Percentiles rank a stretch among this genome's conserved stretches.
Conservation (phyloP, 768 basidiomycete genomes). For the Amanita polypyramis region DNA sequence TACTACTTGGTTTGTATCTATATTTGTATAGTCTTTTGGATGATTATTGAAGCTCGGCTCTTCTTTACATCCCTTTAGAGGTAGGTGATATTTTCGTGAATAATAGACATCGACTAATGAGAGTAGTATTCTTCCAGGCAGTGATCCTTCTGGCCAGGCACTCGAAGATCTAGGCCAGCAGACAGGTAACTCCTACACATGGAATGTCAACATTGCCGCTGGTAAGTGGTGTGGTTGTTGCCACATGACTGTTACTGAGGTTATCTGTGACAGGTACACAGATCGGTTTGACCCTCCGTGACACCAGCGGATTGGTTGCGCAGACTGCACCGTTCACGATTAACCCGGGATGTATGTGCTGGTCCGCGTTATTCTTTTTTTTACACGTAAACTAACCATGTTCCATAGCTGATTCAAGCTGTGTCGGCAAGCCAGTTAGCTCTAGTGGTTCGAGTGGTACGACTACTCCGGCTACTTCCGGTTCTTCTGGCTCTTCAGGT, state of each 20-base stretch:
- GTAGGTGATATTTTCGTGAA: constrained; percentile 14
- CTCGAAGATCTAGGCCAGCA: constrained; percentile 36
- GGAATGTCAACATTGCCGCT: constrained; percentile 39
- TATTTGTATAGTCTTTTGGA: constrained; percentile 2
- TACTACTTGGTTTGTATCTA: constrained; percentile 48
- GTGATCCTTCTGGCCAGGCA: constrained; percentile 29
- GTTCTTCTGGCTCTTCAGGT: no score
- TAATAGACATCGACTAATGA: background rate
- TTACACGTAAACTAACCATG: constrained; percentile 10
- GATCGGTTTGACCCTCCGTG: constrained; percentile 52
- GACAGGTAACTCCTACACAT: constrained; percentile 33
- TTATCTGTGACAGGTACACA: constrained; percentile 27
- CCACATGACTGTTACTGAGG: background rate
- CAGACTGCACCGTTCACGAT: constrained; percentile 48
- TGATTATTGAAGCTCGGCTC: background rate
- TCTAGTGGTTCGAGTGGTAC: constrained; percentile 10
- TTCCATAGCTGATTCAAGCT: constrained; percentile 17
- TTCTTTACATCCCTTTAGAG: constrained; percentile 21
- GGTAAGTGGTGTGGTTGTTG: constrained; percentile 22
- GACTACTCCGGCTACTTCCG: constrained; percentile 3
- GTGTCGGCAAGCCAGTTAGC: constrained; percentile 10
- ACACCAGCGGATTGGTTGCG: constrained; percentile 37
- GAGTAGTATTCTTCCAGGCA: constrained; percentile 45
- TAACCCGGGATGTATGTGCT: constrained; percentile 36
- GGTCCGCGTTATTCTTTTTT: background rate